Evolutionary conservation across 352 stramenopile species (phyloP).

Genomic region (Phytophthora sojae): DNA sequence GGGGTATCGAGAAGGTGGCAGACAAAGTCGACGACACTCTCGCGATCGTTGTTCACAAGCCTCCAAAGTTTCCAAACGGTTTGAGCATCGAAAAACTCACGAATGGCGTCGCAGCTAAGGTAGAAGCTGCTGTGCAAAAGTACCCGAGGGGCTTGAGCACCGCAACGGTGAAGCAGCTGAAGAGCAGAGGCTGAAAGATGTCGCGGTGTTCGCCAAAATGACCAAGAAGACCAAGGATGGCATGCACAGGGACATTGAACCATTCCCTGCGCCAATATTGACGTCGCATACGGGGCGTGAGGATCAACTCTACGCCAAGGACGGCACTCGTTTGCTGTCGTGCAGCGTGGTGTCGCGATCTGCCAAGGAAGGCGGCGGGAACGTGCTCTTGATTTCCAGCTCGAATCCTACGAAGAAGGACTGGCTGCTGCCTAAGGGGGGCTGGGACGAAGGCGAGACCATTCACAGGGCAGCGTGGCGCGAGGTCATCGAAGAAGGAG

Average conservation of each 20-base stretch:
- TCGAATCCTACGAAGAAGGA: conserved; percentile 1
- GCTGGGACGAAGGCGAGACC: conserved; percentile 1
- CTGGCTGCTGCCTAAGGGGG: conserved; percentile 2
- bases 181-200: conserved; percentile 1
- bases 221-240: conserved; percentile 1
- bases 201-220: not conserved
- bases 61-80: not conserved
- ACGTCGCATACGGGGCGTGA: not conserved
- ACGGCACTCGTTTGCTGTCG: conserved; percentile 1
- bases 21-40: conserved; percentile 1
- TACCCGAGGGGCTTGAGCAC: not conserved
- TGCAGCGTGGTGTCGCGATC: not conserved
- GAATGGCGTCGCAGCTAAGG: not conserved
- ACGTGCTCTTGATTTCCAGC: conserved; percentile 5
- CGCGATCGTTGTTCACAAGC: not conserved
- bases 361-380: not conserved
- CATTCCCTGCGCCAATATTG: not conserved
- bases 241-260: conserved; percentile 12
- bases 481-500: conserved; percentile 10
- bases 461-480: not conserved
- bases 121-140: not conserved
- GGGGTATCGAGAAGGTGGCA: too few species aligned
- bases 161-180: conserved; percentile 6
- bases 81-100: not conserved
- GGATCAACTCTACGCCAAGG: not conserved